Evolutionary conservation across 768 basidiomycete species (phyloP).

Genomic region (Boletus fagicola): DNA sequence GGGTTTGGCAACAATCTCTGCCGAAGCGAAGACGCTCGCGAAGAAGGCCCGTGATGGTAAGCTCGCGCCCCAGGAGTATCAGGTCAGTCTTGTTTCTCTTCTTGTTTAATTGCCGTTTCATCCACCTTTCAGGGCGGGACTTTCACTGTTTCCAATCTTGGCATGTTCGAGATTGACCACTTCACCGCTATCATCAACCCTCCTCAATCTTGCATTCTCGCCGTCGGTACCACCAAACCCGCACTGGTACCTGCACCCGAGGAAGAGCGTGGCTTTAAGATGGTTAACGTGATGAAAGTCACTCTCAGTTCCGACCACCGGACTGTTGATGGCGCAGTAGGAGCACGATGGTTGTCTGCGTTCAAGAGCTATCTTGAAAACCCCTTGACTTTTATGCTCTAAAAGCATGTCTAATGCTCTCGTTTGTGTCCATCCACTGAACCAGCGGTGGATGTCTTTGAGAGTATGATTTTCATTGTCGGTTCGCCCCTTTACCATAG

Average conservation of each 20-base stretch:
- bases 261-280: conserved; percentile 94
- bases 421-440: background rate
- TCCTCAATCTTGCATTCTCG: conserved; percentile 97
- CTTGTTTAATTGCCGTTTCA: background rate
- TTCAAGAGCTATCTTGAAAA: conserved; percentile 98
- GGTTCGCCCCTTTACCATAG: conserved; percentile 24
- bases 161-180: conserved; percentile 94
- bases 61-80: conserved; percentile 92
- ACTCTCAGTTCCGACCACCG: conserved; percentile 95
- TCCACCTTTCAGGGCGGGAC: conserved; percentile 71
- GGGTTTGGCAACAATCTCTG: conserved; percentile 89
- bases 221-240: conserved; percentile 85
- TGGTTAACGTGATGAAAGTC: conserved; percentile 88
- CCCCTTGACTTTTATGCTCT: conserved; percentile 95
- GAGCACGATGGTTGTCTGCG: conserved; percentile 86
- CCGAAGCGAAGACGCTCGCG: conserved; percentile 89
- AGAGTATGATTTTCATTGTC: conserved; percentile 5
- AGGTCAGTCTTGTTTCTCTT: conserved; percentile 46
- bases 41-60: conserved; percentile 97
- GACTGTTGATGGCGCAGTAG: conserved; percentile 94
- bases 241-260: conserved; percentile 84
- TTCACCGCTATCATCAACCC: conserved; percentile 99
- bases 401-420: conserved; percentile 25
- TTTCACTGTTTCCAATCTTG: conserved; percentile 98
- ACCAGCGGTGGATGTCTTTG: background rate